Conservation (phyloP, 164 flowering plant genomes). For the Cinnamomum chago region DNA sequence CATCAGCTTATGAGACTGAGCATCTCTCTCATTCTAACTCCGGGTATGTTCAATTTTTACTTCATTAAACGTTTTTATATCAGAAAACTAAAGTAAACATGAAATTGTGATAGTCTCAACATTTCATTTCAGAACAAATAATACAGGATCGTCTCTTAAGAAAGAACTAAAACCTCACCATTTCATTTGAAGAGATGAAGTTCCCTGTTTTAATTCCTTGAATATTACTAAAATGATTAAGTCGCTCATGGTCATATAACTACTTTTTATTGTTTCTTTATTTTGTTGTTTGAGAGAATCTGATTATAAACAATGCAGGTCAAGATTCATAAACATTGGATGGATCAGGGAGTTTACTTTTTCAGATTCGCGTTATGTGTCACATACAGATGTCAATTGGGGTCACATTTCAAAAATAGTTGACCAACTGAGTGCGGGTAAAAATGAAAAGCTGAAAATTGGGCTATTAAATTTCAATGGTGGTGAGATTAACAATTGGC, state of each 20-base stretch:
- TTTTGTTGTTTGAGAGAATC: not conserved
- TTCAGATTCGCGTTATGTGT: conserved; percentile 38
- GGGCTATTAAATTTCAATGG: conserved; percentile 53
- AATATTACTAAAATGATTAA: not conserved
- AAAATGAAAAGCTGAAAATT: conserved; percentile 21
- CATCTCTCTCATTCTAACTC: conserved; percentile 27
- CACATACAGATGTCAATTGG: conserved; percentile 40
- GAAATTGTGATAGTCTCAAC: too few relatives aligned
- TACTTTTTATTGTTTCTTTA: not conserved
- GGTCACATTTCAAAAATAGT: conserved; percentile 24
- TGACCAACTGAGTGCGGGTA: conserved; percentile 17
- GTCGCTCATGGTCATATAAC: too few relatives aligned
- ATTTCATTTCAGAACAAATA: not conserved
- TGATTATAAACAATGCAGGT: conserved; percentile 27
- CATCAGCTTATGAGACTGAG: conserved; percentile 40
- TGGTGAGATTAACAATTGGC: conserved; percentile 37
- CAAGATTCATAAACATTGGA: conserved; percentile 33
- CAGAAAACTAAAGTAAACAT: too few relatives aligned
- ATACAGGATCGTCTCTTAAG: not conserved
- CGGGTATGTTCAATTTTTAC: conserved; percentile 31
- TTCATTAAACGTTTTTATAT: too few relatives aligned
- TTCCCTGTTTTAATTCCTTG: not conserved
- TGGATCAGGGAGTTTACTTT: conserved; percentile 41
- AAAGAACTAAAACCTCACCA: not conserved
- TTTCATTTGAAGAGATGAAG: not conserved